Percentiles rank a stretch among this genome's conserved stretches.
Conservation (phyloP, 352 stramenopile species). For the Nothophytophthora sp. region DNA sequence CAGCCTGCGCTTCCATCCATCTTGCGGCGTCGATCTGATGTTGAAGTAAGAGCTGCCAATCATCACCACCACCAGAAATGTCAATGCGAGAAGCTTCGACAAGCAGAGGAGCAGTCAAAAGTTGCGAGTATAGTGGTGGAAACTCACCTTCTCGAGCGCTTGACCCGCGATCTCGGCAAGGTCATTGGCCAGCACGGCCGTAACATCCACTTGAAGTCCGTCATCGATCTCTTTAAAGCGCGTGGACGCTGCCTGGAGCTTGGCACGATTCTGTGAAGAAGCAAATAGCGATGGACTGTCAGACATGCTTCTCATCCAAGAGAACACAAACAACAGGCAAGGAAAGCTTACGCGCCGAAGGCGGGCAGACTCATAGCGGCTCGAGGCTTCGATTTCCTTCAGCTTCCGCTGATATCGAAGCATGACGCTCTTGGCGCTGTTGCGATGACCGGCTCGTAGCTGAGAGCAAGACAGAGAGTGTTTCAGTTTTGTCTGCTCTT, state of each 20-base stretch:
- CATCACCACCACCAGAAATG: constrained; percentile 1
- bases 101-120: no score
- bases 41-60: constrained; percentile 34
- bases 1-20: constrained; percentile 26
- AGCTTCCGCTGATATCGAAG: constrained; percentile 66
- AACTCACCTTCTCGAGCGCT: constrained; percentile 42
- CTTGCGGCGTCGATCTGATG: constrained; percentile 27
- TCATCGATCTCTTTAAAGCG: constrained; percentile 71
- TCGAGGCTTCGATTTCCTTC: constrained; percentile 43
- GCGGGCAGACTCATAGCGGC: constrained; percentile 42
- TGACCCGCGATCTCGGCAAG: constrained; percentile 30
- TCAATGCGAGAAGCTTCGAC: neutral
- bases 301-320: no score
- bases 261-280: constrained; percentile 56
- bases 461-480: no score
- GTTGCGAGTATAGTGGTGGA: no score
- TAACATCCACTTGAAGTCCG: constrained; percentile 47
- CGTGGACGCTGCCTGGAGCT: constrained; percentile 51
- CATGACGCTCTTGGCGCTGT: constrained; percentile 54
- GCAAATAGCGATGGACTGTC: neutral
- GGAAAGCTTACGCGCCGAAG: constrained; percentile 50
- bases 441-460: constrained; percentile 69
- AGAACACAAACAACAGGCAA: no score
- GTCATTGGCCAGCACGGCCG: constrained; percentile 38
- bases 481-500: no score